Evolutionary conservation across 2,329 filamentous ascomycete genomes (phyloP), one percentile per base, ranked within the genome.

Genomic region (Ophiostoma quercus): DNA sequence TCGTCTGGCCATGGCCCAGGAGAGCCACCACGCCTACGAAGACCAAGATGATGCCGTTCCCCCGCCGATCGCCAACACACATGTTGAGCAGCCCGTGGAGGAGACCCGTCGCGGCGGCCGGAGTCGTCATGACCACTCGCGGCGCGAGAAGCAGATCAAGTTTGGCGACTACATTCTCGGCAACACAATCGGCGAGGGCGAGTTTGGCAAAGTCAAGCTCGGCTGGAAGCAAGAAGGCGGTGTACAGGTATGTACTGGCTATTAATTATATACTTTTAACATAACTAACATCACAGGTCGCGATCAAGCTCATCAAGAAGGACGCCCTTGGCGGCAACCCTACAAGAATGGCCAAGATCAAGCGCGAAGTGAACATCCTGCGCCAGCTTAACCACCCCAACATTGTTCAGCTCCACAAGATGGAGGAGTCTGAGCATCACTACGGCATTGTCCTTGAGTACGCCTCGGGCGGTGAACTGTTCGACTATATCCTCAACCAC

Each of bases 401-500:
- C 78, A 99, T 99, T 78, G 95, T 99, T 68, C 90, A 92, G 72
- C 83, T 99, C 68, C 94, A 98, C 80, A 96, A 99, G 80, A 98
- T 99, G 92, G 94, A 97, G 39, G 94, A 98, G 80, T 98, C 95
- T 0, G 94, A 98, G 77, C 88, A 92, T 74, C 93, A 98, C 76
- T 99, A 98, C 79, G 95, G 95, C 74, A 98, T 99, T 76, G 96
- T 99, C 75, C 87, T 99, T 75, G 95, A 99, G 80, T 99, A 99
- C 78, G 95, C 95, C 5, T 99, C 95, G 0, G 95, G 95, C 25
- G 95, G 95, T 71, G 95, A 99, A 79, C 87, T 99, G 2, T 99
- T 99, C 79, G 95, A 99, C 80, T 97, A 97, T 80, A 99, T 99
- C 75, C 84, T 99, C 72, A 97, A 96, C 77, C 93, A 99, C 79